Conservation (phyloP, 176 grass and related monocot species). For the Carex scoparia region DNA sequence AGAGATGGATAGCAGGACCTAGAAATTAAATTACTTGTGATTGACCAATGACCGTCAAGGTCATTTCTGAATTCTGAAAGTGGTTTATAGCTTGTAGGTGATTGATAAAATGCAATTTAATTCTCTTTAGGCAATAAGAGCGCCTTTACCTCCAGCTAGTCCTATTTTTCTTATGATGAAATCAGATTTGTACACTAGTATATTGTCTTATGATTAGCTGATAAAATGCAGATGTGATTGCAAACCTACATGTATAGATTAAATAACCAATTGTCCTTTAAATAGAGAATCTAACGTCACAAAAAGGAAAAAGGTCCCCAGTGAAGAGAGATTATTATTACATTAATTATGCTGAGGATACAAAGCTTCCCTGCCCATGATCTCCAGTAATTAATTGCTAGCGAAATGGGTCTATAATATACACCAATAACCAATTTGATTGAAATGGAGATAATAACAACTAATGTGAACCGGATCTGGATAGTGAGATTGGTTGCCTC, state of each 20-base stretch:
- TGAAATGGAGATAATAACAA: background rate
- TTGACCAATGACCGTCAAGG: no score
- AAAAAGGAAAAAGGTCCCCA: background rate
- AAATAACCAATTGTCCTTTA: background rate
- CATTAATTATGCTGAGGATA: background rate
- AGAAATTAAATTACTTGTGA: no score
- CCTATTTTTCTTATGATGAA: background rate
- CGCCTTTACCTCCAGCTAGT: background rate
- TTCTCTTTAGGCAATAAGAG: background rate
- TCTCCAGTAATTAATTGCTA: background rate
- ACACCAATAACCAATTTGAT: background rate
- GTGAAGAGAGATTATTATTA: background rate
- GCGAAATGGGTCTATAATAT: background rate
- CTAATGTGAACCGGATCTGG: background rate
- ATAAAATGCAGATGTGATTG: background rate
- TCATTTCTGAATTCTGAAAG: no score
- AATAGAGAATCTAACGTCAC: background rate
- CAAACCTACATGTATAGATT: background rate
- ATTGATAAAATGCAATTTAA: background rate
- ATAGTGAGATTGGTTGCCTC: no score
- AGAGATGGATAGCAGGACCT: no score
- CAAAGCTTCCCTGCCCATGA: background rate
- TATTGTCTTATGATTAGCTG: background rate
- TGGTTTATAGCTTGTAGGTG: background rate
- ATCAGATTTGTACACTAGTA: background rate